phyloP scores from a whole-genome alignment of 345 rosid species.

The Noccaea caerulescens region DNA sequence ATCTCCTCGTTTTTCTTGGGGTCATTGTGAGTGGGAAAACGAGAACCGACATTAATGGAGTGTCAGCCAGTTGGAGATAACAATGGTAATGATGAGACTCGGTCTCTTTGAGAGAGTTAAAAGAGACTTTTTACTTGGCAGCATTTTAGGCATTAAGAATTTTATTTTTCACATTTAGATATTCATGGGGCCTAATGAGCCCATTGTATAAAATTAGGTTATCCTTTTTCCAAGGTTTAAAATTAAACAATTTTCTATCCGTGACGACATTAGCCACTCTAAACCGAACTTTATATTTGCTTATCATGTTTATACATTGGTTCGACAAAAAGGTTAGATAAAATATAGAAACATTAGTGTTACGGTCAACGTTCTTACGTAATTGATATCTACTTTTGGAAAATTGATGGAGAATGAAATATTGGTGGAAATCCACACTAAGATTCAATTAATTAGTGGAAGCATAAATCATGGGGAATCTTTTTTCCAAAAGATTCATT shows the following conservation, averaged over 20 bases:
- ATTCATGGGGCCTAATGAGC: conserved; percentile 17
- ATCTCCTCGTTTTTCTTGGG: background rate
- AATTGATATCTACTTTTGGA: conserved; percentile 24
- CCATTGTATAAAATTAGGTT: no score
- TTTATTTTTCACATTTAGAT: background rate
- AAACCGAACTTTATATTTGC: background rate
- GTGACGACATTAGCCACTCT: background rate
- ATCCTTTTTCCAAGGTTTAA: no score
- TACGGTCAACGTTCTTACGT: conserved; percentile 15
- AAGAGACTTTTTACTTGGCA: background rate
- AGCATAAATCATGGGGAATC: conserved; percentile 43
- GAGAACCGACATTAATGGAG: conserved; percentile 40
- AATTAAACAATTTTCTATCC: no score
- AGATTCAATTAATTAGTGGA: conserved; percentile 39
- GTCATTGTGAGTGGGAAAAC: conserved; percentile 23
- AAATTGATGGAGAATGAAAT: conserved; percentile 30
- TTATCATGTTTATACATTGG: background rate
- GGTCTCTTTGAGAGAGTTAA: background rate
- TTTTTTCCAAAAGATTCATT: conserved; percentile 37
- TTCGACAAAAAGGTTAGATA: conserved; percentile 10
- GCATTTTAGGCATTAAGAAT: background rate
- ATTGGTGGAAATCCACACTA: conserved; percentile 40
- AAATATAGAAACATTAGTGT: conserved; percentile 25
- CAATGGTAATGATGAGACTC: conserved; percentile 13
- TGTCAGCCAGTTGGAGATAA: conserved; percentile 36